A percentile compares a stretch with the other conserved stretches of the same genome.
phyloP scores from a whole-genome alignment of 148 eudicot genomes.

The Spergularia bocconei region DNA sequence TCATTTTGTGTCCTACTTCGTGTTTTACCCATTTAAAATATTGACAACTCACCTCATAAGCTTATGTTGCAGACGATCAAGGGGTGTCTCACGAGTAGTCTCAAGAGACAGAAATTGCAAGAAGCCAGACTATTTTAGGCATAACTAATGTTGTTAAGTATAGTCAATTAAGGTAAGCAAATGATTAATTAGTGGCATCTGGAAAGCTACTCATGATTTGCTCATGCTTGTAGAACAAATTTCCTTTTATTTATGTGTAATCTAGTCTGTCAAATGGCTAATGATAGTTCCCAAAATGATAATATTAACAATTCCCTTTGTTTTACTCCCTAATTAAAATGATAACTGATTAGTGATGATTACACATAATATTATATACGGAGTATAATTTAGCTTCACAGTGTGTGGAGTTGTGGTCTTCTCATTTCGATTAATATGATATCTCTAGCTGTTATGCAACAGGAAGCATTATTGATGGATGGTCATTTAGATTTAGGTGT shows the following conservation, averaged over 20 bases:
- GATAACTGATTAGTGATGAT: conserved; percentile 15
- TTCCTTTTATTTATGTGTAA: conserved; percentile 18
- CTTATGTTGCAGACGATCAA: no score
- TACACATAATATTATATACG: conserved; percentile 14
- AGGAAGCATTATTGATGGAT: conserved; percentile 16
- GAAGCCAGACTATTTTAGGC: conserved; percentile 18
- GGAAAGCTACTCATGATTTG: conserved; percentile 46
- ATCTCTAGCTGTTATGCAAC: conserved; percentile 26
- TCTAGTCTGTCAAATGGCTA: conserved; percentile 23
- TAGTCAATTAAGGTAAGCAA: conserved; percentile 19
- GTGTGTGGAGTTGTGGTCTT: conserved; percentile 6
- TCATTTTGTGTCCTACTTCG: no score
- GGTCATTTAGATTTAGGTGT: neutral
- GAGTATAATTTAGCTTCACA: conserved; percentile 17
- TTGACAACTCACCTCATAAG: no score
- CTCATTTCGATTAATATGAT: conserved; percentile 16
- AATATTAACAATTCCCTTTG: conserved; percentile 39
- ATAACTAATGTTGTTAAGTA: conserved; percentile 17
- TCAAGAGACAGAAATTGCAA: conserved; percentile 27
- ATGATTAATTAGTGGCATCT: conserved; percentile 21
- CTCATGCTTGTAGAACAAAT: conserved; percentile 36
- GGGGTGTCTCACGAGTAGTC: conserved; percentile 23
- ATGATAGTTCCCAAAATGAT: conserved; percentile 36
- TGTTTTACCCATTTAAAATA: no score
- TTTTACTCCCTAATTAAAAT: conserved; percentile 12